These are phyloP conservation scores for Penicillium crustosum DNA, from an alignment of 2,329 filamentous ascomycete species.

Conservation along the genomic window DNA sequence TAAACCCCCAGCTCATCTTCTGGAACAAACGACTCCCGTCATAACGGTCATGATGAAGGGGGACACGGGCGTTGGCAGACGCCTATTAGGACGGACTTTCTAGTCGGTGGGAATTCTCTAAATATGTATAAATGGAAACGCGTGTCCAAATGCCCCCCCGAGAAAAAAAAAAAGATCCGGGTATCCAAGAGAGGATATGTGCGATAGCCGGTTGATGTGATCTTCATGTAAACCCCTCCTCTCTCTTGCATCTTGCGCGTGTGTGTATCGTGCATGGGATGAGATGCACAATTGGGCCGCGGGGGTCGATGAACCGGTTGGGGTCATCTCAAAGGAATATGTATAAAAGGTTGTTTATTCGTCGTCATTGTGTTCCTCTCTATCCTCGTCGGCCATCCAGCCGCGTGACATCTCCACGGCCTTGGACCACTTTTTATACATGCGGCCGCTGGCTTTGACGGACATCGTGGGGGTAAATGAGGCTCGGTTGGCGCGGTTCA, in stretches of 20 bases:
- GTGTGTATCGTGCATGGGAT: not conserved
- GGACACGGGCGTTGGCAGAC: constrained; percentile 3
- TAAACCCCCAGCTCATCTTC: constrained; percentile 11
- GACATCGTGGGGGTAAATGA: constrained; percentile 68
- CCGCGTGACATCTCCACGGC: constrained; percentile 77
- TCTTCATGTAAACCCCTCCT: not conserved
- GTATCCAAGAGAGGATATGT: constrained; percentile 7
- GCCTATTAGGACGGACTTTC: constrained; percentile 23
- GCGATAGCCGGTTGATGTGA: constrained; percentile 7
- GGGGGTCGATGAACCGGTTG: not conserved
- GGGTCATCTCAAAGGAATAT: constrained; percentile 10
- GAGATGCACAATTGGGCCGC: not conserved
- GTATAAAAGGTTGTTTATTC: constrained; percentile 19
- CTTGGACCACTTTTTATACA: constrained; percentile 72
- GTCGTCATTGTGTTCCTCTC: constrained; percentile 28
- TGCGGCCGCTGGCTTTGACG: constrained; percentile 57
- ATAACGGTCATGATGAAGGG: constrained; percentile 24
- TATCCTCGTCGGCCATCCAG: constrained; percentile 52
- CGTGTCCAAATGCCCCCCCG: constrained; percentile 8
- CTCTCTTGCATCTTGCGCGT: not conserved
- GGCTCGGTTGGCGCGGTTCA: constrained; percentile 69
- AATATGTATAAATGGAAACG: constrained; percentile 25
- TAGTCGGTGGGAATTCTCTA: constrained; percentile 18
- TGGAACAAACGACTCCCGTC: constrained; percentile 22
- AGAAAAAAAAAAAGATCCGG: constrained; percentile 4